Evolutionary conservation across 164 flowering plant species (phyloP), one percentile per base, ranked within the genome.

Genomic region (Annona squamosa): DNA sequence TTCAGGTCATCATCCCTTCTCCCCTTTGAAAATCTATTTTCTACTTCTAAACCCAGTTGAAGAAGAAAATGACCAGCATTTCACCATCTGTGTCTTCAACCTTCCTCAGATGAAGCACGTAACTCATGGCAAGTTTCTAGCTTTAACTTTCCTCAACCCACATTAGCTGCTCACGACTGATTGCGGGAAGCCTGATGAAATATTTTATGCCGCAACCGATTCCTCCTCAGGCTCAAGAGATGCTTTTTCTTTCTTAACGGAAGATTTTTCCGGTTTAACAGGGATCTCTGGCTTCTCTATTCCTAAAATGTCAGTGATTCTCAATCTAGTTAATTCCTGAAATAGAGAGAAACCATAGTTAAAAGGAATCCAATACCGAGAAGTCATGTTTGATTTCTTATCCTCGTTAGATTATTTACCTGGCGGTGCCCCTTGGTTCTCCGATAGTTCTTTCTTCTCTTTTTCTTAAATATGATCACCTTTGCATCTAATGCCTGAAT

Each of bases 381-480:
- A 1, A 10, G 0, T 9, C 56, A 63, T 70, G 63, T 19, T 56
- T 41, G 18, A 48, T 69, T 48, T 12, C 37, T 46, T 57, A 37
- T 68, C 46, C 41, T 65, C 37, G 48, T 1, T 72, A 37, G 47
- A 57, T 45, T 26, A 74, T 61, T 75, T 88, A 96, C 98, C 92
- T 93, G 99, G 45, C 98, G 90, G 77, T 96, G 99, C 61, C 98
- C 98, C 76, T 88, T 96, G 72, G 95, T 90, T 76, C 98, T 76
- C 1, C 98, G 90, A 77, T 96, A 96, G 73, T 93, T 93, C 90
- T 96, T 96, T 72, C 98, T 87, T 74, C 97, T 86, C 82, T 96
- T 96, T 82, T 96, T 96, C 92, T 96, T 96, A 68, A 96, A 96
- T 75, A 93, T 91, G 62, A 96, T 87, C 43, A 96, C 99, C 72